Evolutionary conservation across 139 green algal genomes (phyloP).

Genomic region (Volvox africanus): DNA sequence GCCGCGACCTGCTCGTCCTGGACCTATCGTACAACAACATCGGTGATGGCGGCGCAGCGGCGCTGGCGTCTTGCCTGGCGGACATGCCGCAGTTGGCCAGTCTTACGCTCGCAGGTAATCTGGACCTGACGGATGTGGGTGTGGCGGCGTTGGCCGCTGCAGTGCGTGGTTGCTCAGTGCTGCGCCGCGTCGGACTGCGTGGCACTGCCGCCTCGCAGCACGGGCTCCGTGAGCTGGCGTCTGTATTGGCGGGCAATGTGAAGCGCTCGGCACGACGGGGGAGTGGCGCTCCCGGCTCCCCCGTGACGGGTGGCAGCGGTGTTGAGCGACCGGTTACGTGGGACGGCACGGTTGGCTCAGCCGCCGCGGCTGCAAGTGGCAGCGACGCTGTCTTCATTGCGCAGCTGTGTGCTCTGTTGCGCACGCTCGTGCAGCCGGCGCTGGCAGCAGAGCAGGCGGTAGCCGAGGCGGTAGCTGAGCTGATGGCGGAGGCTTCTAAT

Average conservation of each 20-base stretch:
- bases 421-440: slow-evolving; percentile 25
- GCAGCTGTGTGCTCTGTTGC: slow-evolving; percentile 16
- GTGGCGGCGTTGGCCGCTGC: slow-evolving; percentile 16
- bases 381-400: background rate
- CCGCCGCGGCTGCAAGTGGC: background rate
- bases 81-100: background rate
- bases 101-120: slow-evolving; percentile 12
- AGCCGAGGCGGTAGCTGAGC: slow-evolving; percentile 4
- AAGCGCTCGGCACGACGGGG: background rate
- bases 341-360: background rate
- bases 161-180: background rate
- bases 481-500: background rate
- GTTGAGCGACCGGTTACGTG: slow-evolving; percentile 6
- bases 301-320: background rate
- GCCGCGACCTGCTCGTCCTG: slow-evolving; percentile 15
- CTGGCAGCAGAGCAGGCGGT: slow-evolving; percentile 39
- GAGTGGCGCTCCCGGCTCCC: background rate
- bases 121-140: background rate
- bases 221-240: background rate
- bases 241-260: background rate
- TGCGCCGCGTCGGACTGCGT: slow-evolving; percentile 28
- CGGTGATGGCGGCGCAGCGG: slow-evolving; percentile 12
- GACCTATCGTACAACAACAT: slow-evolving; percentile 38
- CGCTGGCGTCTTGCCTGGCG: background rate
- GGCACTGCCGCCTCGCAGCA: slow-evolving; percentile 2